Evolutionary conservation across 2,329 filamentous ascomycete species (phyloP), one percentile per base, ranked within the genome.

Genomic region (Aureobasidium sp.): DNA sequence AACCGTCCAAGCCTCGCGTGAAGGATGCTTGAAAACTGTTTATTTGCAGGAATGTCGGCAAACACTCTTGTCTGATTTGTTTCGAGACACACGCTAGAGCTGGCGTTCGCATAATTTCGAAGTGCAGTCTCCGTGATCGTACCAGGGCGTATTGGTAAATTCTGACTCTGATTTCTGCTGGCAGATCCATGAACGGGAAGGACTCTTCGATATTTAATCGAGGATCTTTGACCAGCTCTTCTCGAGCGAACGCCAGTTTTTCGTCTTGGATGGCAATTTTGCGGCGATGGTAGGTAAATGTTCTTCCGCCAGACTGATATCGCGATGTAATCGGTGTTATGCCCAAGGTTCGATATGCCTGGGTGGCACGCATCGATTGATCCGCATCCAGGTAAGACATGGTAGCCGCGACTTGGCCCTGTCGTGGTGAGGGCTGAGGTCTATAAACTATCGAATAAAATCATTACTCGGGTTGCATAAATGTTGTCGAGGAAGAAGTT

Each of bases 331-430:
- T 39, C 7, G 45, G 45, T 22, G 19, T 16, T n/a, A 48, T 12
- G 34, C 34, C 32, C 3, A 38, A 30, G 3, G 24, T 39, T 21
- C 16, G 34, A 24, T 49, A 39, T 30, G 34, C 45, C 7, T 49
- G 45, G 7, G 22, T 10, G 21, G 22, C 44, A 2, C n/a, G 30
- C 4, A 21, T 16, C 12, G 21, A 25, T 11, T 48, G 44, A 11
- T 34, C 21, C n/a, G 44, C 32, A 16, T 48, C 44, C 21, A 48
- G 30, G n/a, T 37, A 37, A 12, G 44, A 48, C 44, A 48, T 48
- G 10, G 11, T 17, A 8, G n/a, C n/a, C n/a, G n/a, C n/a, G n/a
- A n/a, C n/a, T n/a, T n/a, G n/a, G n/a, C n/a, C n/a, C n/a, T n/a
- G n/a, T n/a, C n/a, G n/a, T n/a, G n/a, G n/a, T n/a, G n/a, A n/a